Conservation (phyloP, 208 protist genomes). For the Acanthamoeba healyi region DNA sequence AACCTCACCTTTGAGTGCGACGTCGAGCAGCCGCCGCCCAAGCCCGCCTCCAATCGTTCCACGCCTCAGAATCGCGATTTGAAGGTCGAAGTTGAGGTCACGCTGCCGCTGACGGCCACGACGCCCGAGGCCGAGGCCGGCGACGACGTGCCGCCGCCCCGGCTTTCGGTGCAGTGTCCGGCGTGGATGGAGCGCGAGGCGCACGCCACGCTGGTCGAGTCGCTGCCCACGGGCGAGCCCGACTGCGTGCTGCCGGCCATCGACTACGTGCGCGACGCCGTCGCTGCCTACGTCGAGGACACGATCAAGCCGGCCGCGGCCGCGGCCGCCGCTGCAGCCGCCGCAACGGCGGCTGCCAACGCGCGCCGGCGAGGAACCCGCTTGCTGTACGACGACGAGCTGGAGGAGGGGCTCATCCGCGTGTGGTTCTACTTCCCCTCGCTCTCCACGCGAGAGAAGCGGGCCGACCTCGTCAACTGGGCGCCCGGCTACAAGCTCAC, state of each 20-base stretch:
- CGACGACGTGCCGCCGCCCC: neutral
- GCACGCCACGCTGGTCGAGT: neutral
- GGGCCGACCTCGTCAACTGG: neutral
- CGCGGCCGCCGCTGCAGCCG: neutral
- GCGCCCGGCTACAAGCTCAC: constrained; percentile 18
- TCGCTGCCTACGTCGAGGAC: neutral
- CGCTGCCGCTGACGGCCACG: neutral
- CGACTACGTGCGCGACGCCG: neutral
- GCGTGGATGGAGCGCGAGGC: neutral
- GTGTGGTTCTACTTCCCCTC: constrained; percentile 15
- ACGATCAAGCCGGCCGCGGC: neutral
- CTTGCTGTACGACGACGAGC: neutral
- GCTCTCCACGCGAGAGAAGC: constrained; percentile 9
- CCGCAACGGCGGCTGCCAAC: neutral
- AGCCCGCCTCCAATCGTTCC: neutral
- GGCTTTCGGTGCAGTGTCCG: neutral
- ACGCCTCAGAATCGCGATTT: neutral
- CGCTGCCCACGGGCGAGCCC: neutral
- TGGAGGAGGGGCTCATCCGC: neutral
- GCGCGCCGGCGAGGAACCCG: neutral
- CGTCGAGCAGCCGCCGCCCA: neutral
- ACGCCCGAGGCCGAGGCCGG: neutral
- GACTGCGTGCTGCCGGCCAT: constrained; percentile 15
- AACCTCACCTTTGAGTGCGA: neutral
- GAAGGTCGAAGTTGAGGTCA: neutral